Percentiles rank a stretch among this genome's conserved stretches.
Conservation (phyloP, 805 yeast species). For the Candida sakaeoensis region DNA sequence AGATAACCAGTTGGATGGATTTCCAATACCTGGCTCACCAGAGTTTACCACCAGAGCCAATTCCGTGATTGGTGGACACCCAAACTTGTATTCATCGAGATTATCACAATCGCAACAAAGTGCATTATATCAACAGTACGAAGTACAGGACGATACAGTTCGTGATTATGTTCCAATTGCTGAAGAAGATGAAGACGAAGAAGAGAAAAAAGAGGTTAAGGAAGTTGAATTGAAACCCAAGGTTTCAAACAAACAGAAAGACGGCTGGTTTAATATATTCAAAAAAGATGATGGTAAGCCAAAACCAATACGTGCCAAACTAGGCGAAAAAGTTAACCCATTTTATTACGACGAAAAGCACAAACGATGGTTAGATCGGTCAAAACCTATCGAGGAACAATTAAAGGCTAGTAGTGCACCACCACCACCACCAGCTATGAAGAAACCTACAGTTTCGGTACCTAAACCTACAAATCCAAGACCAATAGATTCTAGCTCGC, state of each 20-base stretch:
- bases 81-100: constrained; percentile 30
- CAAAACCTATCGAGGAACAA: constrained; percentile 64
- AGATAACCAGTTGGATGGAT: constrained; percentile 23
- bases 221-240: constrained; percentile 17
- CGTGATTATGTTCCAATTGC: constrained; percentile 38
- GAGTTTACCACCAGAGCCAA: constrained; percentile 43
- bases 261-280: constrained; percentile 49
- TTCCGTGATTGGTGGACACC: constrained; percentile 33
- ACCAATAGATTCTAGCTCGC: not conserved
- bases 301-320: constrained; percentile 76
- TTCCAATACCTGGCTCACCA: constrained; percentile 45
- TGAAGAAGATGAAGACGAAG: constrained; percentile 47
- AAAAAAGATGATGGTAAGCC: constrained; percentile 54
- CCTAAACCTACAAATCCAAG: constrained; percentile 6
- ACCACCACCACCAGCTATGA: constrained; percentile 55
- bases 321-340: constrained; percentile 66
- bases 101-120: constrained; percentile 44
- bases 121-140: constrained; percentile 41
- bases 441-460: constrained; percentile 11
- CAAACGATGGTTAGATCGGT: constrained; percentile 81
- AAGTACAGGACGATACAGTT: constrained; percentile 43
- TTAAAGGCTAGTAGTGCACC: constrained; percentile 53
- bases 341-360: constrained; percentile 80
- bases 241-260: constrained; percentile 14
- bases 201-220: constrained; percentile 38